Base-by-base conservation (phyloP, 495 filamentous ascomycete species). In the Aspergillus egyptiacus region DNA sequence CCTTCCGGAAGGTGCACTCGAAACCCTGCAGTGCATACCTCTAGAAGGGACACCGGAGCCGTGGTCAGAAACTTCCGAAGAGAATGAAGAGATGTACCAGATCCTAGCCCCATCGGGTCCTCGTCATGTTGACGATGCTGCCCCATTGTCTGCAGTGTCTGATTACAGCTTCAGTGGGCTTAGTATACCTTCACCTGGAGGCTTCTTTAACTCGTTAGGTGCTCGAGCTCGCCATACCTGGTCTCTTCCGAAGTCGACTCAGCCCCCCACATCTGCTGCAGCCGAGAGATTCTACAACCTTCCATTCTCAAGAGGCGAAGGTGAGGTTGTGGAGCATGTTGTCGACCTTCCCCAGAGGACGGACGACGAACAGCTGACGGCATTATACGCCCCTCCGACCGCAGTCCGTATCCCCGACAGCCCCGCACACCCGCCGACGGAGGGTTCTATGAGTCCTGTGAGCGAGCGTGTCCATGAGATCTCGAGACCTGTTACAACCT, bases 151-250 rank as follows among this genome's bases (percentile, higher is more conserved):
- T 0, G 72, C 66, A 7, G 46, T 70, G 27, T 79, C 76, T 6
- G 62, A 62, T 2, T 76, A 76, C 57, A 79, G 78, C 45, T 74
- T 91, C 47, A 84, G 81, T 50, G 72, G 76, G 64, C 70, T 95
- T 46, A 82, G 88, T 42, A 89, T 96, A 39, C 90, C 90, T 2
- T 95, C 90, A 1, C 90, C 90, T 0, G 86, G 88, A 20, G 87
- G 86, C 0, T 95, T 96, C 73, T 96, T 96, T 63, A 84, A 87
- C 15, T 88, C 86, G 0, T 75, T 96, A 14, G 84, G 78, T 13
- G 73, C 79, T 1, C 76, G 80, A 39, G 80, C 82, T 24, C 77
- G 89, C 43, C 81, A 85, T 58, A 93, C 89, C 4, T 96, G 90
- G 90, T 72, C 73, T 2, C 58, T 72, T 30, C 74, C 76, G 10